Conservation (phyloP, 1,284 basidiomycete species). For the Trichosporon ovoides region DNA sequence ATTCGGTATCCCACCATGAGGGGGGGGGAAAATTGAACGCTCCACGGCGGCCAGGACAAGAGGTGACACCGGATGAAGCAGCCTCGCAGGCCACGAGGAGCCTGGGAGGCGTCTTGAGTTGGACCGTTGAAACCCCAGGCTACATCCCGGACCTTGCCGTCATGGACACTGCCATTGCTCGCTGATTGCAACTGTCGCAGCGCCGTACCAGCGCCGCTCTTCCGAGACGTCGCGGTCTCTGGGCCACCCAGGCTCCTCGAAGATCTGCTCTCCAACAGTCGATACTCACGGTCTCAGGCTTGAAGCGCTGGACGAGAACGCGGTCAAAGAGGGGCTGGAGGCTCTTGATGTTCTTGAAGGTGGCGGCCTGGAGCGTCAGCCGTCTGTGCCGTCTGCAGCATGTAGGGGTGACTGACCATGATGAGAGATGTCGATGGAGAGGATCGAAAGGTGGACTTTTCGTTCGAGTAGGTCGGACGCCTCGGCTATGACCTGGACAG, state of each 20-base stretch:
- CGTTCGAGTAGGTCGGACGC: constrained; percentile 2
- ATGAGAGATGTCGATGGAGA: constrained; percentile 8
- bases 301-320: constrained; percentile 95
- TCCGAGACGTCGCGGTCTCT: too few species aligned
- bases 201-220: background rate
- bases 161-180: too few species aligned
- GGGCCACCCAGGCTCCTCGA: background rate
- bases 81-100: too few species aligned
- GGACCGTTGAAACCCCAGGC: too few species aligned
- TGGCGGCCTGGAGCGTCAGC: constrained; percentile 49
- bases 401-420: constrained; percentile 21
- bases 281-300: constrained; percentile 72
- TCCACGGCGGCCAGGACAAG: too few species aligned
- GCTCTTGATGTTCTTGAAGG: constrained; percentile 91
- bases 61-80: too few species aligned
- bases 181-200: background rate
- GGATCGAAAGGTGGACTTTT: constrained; percentile 2
- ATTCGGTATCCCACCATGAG: too few species aligned
- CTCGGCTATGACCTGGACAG: constrained; percentile 2
- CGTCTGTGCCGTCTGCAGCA: too few species aligned
- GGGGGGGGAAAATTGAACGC: too few species aligned
- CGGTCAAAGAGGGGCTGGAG: constrained; percentile 91
- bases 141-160: too few species aligned
- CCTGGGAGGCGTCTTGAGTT: too few species aligned
- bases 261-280: background rate